Base-by-base conservation (phyloP, 1,284 basidiomycete genomes). In the Singerocomus inundabilis region DNA sequence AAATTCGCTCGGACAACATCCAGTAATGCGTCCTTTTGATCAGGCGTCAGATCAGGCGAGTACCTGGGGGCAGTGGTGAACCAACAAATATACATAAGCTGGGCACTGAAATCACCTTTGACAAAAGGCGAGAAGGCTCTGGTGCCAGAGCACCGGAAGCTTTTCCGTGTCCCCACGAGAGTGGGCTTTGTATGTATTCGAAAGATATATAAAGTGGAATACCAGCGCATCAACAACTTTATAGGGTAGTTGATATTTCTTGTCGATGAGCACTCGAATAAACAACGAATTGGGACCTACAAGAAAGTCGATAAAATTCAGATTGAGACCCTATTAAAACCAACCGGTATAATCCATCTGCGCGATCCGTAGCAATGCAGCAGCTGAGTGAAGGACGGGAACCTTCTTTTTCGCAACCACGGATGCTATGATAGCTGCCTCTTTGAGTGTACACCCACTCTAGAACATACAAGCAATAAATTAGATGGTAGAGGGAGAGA, bases 181-280 rank as follows among this genome's bases (percentile, higher is more conserved):
- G 53, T 77, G 78, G 29, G 84, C 82, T 67, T 88, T 89, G 68
- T 91, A 88, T n/a, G 87, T 87, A 68, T 94, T 93, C 6, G 91
- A 91, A 48, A 98, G 85, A 32, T 93, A 86, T 61, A 99, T 91
- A 68, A 95, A 99, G 74, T 99, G 97, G 78, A 97, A 98, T 13
- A 99, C 94, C 49, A 99, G 82, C 4, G 92, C 90, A 64, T 99
- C 97, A 50, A 99, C 85, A 24, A 98, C 96, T 74, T 99, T 98
- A 79, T 96, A 99, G 0, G 97, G 97, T 32, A 99, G 75, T 47
- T 97, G 93, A 67, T 97, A 93, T 71, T 99, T 99, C 72, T 99
- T 99, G 76, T 99, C 97, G 44, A 99, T 77, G 18, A 99, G 77
- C 12, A 99, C 91, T 25, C 97, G 91, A 67, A 99, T 98, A 74